A percentile compares a stretch with the other conserved stretches of the same genome.
Conservation (phyloP, 1,284 basidiomycete genomes). For the Tetrapyrgos nigripes region DNA sequence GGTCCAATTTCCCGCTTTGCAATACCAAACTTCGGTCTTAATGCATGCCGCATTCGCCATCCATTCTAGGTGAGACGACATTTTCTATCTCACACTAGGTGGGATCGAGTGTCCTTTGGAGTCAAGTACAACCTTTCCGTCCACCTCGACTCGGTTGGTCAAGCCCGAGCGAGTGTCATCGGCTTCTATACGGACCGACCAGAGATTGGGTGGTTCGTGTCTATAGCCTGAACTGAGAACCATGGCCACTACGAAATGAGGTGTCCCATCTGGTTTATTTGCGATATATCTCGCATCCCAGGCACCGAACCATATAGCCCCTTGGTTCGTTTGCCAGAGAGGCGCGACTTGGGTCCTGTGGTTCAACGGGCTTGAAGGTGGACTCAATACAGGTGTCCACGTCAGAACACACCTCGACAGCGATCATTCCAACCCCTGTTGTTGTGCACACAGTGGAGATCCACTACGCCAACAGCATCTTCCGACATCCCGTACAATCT, state of each 20-base stretch:
- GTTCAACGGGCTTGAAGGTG: slow-evolving; percentile 20
- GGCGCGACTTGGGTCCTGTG: background rate
- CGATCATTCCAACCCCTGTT: slow-evolving; percentile 24
- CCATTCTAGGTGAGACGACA: slow-evolving; percentile 38
- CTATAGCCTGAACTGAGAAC: slow-evolving; percentile 37
- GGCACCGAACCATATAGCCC: slow-evolving; percentile 41
- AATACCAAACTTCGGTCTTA: slow-evolving; percentile 25
- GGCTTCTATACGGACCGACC: slow-evolving; percentile 29
- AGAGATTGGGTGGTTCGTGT: slow-evolving; percentile 39
- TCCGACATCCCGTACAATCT: slow-evolving; percentile 32
- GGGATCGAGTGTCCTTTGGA: slow-evolving; percentile 5
- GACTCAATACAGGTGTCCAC: slow-evolving; percentile 38
- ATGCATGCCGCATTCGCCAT: slow-evolving; percentile 28
- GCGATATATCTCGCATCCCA: slow-evolving; percentile 39
- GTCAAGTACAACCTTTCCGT: no score
- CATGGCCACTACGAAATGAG: slow-evolving; percentile 17
- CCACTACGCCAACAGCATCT: slow-evolving; percentile 38
- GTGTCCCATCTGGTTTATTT: background rate
- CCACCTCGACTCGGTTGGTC: no score
- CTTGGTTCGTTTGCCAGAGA: slow-evolving; percentile 34
- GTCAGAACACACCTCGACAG: slow-evolving; percentile 36
- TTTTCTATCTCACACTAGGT: slow-evolving; percentile 18
- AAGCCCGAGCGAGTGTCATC: no score
- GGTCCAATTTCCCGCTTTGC: slow-evolving; percentile 34
- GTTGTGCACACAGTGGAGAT: slow-evolving; percentile 21